These are phyloP conservation scores for Eutrema japonicum DNA, from an alignment of 345 rosid species.

Conservation along the genomic window DNA sequence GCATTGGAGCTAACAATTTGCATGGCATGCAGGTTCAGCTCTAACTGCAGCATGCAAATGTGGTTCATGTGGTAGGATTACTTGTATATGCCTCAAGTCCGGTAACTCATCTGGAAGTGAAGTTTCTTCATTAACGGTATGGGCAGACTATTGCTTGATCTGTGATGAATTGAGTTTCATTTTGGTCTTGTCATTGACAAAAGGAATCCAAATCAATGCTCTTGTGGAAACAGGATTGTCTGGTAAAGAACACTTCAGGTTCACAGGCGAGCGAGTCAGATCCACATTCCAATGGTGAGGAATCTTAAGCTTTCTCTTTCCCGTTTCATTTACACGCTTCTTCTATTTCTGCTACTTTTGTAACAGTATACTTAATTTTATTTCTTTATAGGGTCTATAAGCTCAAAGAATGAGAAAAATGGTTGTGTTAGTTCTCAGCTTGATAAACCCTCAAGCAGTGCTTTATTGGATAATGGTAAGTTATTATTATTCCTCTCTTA, in stretches of 20 bases:
- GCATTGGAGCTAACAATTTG: conserved; percentile 33
- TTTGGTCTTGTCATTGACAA: conserved; percentile 5
- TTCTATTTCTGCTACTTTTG: neutral
- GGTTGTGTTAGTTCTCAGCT: conserved; percentile 54
- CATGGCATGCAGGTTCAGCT: conserved; percentile 39
- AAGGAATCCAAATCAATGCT: neutral
- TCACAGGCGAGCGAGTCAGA: conserved; percentile 62
- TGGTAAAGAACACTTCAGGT: conserved; percentile 48
- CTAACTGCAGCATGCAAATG: conserved; percentile 48
- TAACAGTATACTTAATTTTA: conserved; percentile 10
- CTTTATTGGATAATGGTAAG: conserved; percentile 55
- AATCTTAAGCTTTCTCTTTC: conserved; percentile 15
- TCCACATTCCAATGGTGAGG: conserved; percentile 78
- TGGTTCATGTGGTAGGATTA: conserved; percentile 38
- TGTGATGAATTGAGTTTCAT: conserved; percentile 7
- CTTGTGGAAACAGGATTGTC: conserved; percentile 47
- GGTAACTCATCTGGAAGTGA: conserved; percentile 32
- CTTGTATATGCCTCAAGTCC: conserved; percentile 38
- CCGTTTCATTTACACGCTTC: neutral
- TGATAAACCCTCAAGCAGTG: conserved; percentile 44
- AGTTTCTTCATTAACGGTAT: conserved; percentile 55
- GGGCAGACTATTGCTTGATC: conserved; percentile 11
- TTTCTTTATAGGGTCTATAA: conserved; percentile 58
- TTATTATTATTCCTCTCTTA: conserved; percentile 1
- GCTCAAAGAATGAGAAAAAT: conserved; percentile 61